Base-by-base conservation (phyloP, 306 rosid species). In the Cucurbita moschata region DNA sequence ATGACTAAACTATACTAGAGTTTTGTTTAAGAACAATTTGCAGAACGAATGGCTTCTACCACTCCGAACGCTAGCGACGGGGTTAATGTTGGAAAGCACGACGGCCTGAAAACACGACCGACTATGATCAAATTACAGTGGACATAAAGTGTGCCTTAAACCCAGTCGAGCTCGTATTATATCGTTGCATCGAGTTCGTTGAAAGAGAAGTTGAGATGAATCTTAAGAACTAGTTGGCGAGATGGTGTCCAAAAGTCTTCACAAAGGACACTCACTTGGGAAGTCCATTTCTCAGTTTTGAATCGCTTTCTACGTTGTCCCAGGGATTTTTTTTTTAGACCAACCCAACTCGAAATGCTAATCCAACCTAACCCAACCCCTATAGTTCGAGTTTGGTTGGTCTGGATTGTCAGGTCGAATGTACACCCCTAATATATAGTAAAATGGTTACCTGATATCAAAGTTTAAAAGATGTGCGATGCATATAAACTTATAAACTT, bases 171-270 rank as follows among this genome's bases (percentile, higher is more conserved):
- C 77, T 95, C 18, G 99, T 89, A 76, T 67, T 91, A 74, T 91
- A 89, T 78, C 91, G 90, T 4, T 91, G 99, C 79, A 88, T 95
- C 71, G 92, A 95, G 84, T 96, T 95, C 49, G 83, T 86, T 23
- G 97, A 95, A 95, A 84, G 91, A 88, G 76, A 82, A 87, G 81
- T 77, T 91, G 77, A 75, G 70, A 74, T 42, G 21, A 56, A 55
- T n/a, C 9, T 37, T 10, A 5, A 16, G 8, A 51, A 71, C 30
- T 51, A 40, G 75, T 66, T 75, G 56, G 51, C 55, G 65, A 59
- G 8, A 30, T 68, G 73, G 42, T 68, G 43, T 11, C n/a, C 39
- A 66, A 12, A 10, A 43, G 51, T 40, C 14, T 26, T 7, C 21
- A 68, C 67, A 60, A 12, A 3, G 67, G n/a, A 50, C 7, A 13